A percentile compares a stretch with the other conserved stretches of the same genome.
Evolutionary conservation across 2,329 filamentous ascomycete genomes (phyloP).

Genomic region (Cytospora paraplurivora): DNA sequence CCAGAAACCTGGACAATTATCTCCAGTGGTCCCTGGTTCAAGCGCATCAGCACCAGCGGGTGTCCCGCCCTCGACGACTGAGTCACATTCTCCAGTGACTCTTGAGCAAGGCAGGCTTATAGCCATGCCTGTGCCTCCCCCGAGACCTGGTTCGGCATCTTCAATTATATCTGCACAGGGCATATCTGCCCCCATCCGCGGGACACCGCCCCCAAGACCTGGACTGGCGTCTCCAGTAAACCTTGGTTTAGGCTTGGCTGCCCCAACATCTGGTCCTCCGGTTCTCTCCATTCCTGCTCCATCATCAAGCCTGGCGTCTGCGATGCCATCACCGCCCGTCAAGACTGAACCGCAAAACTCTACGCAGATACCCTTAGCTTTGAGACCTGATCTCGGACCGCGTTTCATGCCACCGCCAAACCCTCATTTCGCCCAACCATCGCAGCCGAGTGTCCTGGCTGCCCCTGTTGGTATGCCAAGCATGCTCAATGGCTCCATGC

Average conservation of each 20-base stretch:
- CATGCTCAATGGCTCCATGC: constrained; percentile 34
- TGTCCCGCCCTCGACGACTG: constrained; percentile 8
- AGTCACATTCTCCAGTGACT: constrained; percentile 16
- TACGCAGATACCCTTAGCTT: constrained; percentile 22
- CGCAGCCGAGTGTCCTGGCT: constrained; percentile 32
- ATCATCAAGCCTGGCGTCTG: constrained; percentile 5
- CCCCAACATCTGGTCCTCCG: constrained; percentile 1
- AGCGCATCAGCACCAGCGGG: constrained; percentile 21
- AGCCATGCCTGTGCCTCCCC: constrained; percentile 6
- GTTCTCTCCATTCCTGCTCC: constrained; percentile 14
- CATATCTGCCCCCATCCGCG: constrained; percentile 24
- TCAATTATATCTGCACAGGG: neutral
- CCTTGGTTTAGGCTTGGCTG: neutral
- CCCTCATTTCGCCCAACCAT: constrained; percentile 23
- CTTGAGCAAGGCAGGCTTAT: neutral
- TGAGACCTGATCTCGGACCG: constrained; percentile 26
- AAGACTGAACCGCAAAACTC: constrained; percentile 24
- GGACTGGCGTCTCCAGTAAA: constrained; percentile 18
- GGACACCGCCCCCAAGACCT: constrained; percentile 14
- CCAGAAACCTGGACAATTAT: neutral
- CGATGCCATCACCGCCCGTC: constrained; percentile 13
- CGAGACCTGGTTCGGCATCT: constrained; percentile 5
- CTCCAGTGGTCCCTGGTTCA: constrained; percentile 4
- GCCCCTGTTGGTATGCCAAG: constrained; percentile 32
- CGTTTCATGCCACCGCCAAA: constrained; percentile 29